Base-by-base conservation (phyloP, 2,329 filamentous ascomycete genomes). In the Aschersonia sp. region DNA sequence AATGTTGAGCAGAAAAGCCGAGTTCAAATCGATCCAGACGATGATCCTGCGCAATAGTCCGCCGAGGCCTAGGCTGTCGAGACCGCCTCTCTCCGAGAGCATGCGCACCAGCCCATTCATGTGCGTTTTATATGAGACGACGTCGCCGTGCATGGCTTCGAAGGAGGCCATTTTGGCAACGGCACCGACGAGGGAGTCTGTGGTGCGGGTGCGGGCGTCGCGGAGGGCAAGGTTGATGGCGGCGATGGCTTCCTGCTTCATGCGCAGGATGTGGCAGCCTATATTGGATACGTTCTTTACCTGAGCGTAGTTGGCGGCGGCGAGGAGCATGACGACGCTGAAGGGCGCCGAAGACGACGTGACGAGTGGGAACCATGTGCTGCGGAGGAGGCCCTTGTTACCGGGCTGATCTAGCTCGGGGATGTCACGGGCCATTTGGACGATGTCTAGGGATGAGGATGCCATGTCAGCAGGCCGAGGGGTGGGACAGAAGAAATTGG, bases 121-220 rank as follows among this genome's bases (percentile, higher is more conserved):
- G 58, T 75, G 72, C 3, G 66, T 64, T 46, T 63, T 57, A 50
- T 69, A 74, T 10, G 63, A 61, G 3, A 60, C 55, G 28, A 61
- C 53, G 28, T 64, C 61, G 29, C 71, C 71, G 52, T 68, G 72
- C 51, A 73, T 67, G n/a, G 70, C 70, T 53, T 75, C 72, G 54
- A 71, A 75, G 51, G 66, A 68, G 7, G 71, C 72, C 70, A 75
- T 71, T 51, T 72, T 70, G 35, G 68, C 69, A 4, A 73, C 69
- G 3, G 72, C 70, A 6, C 66, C 68, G 46, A 74, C 64, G 32
- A 73, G 51, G 10, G 64, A 64, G 52, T 74, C 70, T 50, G 58
- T 65, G 5, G 64, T 56, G 4, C 54, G 52, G 4, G 44, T 51
- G 12, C 44, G 9, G 2, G 31, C 54, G 41, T 61, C 54, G n/a